These are phyloP conservation scores for Trichothecium sympodiale DNA, from an alignment of 2,329 filamentous ascomycete genomes.

Conservation along the genomic window DNA sequence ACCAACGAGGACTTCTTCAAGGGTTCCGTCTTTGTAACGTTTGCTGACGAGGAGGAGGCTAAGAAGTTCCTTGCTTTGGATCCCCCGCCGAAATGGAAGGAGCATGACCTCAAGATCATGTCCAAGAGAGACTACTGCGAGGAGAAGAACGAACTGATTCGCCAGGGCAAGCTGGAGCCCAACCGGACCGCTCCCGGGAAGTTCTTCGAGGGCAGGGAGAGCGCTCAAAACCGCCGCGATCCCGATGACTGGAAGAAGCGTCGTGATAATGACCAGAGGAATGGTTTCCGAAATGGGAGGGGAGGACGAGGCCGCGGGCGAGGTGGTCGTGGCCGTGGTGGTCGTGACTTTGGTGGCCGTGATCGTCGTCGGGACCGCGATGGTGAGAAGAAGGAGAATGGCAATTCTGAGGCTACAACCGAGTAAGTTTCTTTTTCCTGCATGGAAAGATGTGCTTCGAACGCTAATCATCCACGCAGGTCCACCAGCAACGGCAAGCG, in stretches of 20 bases:
- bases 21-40: conserved; percentile 93
- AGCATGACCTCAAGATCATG: conserved; percentile 67
- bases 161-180: conserved; percentile 56
- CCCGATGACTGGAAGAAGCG: conserved; percentile 53
- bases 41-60: conserved; percentile 65
- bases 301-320: conserved; percentile 29
- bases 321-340: conserved; percentile 29
- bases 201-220: conserved; percentile 39
- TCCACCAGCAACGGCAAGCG: conserved; percentile 37
- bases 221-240: conserved; percentile 22
- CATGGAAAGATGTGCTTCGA: neutral
- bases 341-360: conserved; percentile 28
- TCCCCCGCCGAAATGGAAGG: conserved; percentile 76
- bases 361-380: conserved; percentile 22
- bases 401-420: conserved; percentile 9
- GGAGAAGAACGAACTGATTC: conserved; percentile 64
- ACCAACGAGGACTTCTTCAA: conserved; percentile 68
- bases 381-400: conserved; percentile 18
- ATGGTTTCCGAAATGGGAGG: conserved; percentile 41
- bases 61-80: conserved; percentile 72
- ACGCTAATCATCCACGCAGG: conserved; percentile 9
- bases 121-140: conserved; percentile 79
- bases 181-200: conserved; percentile 28
- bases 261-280: conserved; percentile 49
- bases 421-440: conserved; percentile 10